Conservation (phyloP, 1,284 basidiomycete genomes). For the Ustilago hordei region DNA sequence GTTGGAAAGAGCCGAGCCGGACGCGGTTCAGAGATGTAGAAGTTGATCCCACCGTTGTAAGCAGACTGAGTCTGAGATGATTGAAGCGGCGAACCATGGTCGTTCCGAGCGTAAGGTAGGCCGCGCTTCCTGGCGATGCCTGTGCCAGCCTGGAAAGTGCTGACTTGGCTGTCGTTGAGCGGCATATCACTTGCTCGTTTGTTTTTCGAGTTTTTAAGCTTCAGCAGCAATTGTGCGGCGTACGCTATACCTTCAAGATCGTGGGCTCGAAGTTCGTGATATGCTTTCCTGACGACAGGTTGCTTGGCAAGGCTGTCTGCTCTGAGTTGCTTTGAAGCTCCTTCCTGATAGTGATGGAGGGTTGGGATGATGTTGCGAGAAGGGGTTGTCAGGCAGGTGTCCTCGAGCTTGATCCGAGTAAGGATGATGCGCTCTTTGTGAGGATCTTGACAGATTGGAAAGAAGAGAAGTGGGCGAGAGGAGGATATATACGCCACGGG, state of each 20-base stretch:
- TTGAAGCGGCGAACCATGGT: background rate
- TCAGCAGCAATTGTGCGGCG: slow-evolving; percentile 34
- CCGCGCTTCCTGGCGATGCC: slow-evolving; percentile 28
- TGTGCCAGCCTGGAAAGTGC: slow-evolving; percentile 1
- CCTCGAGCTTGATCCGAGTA: background rate
- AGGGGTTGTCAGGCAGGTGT: background rate
- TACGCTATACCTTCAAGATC: slow-evolving; percentile 39
- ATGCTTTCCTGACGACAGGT: background rate
- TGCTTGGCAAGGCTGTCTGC: background rate
- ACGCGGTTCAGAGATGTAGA: slow-evolving; percentile 38
- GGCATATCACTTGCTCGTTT: background rate
- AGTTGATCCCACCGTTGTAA: slow-evolving; percentile 4
- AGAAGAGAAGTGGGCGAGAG: slow-evolving; percentile 4
- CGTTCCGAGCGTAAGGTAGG: slow-evolving; percentile 23
- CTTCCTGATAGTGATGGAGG: background rate
- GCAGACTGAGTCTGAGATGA: background rate
- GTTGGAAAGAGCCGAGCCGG: slow-evolving; percentile 39
- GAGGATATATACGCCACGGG: slow-evolving; percentile 18
- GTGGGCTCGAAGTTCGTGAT: slow-evolving; percentile 10
- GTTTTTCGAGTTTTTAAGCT: slow-evolving; percentile 8
- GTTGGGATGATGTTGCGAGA: background rate
- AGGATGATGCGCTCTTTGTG: background rate
- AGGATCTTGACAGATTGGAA: slow-evolving; percentile 1
- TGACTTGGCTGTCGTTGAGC: background rate
- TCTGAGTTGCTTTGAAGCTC: background rate